Evolutionary conservation across 2,329 filamentous ascomycete genomes (phyloP), one percentile per base, ranked within the genome.

Genomic region (Tolypocladium ophioglossoides): DNA sequence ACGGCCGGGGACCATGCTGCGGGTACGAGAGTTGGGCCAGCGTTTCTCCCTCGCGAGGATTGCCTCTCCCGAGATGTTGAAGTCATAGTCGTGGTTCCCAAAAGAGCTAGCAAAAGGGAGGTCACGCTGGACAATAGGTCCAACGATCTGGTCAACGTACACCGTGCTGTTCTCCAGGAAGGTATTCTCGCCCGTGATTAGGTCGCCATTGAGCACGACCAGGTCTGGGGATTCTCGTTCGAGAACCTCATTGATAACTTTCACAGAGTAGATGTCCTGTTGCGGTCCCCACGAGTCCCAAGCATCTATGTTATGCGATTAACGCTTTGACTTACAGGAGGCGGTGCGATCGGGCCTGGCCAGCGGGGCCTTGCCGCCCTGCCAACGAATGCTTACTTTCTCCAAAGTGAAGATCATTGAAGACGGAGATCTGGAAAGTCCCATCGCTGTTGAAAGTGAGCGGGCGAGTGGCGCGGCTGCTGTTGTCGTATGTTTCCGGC

Each of bases 371-470:
- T 27, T 44, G 22, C 4, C 38, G 3, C 5, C 11, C 5, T 18
- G 24, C 32, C 32, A 27, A 4, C n/a, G 35, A 12, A 30, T 22
- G 64, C 70, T 59, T 68, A 81, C 81, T 78, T 67, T 90, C 86
- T 11, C 85, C 86, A 63, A 86, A 86, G 64, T 90, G 86, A 9
- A 89, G 68, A 60, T 90, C 86, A 32, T 81, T 78, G 57, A 90
- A 86, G 14, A 89, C 75, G 2, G 81, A 70, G 35, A 81, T 70
- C 52, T 78, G 74, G 59, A 81, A 80, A 0, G 70, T 74, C 7
- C 75, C 76, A 47, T 77, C 70, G 1, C 59, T 22, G 10, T 63
- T 65, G 58, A 80, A 78, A 9, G 56, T 59, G 4, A 68, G 53
- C 5, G 59, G 57, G 1, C 46, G 30, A 8, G 35, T 22, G 10